A percentile compares a stretch with the other conserved stretches of the same genome.
Evolutionary conservation across 2,329 filamentous ascomycete genomes (phyloP).

Genomic region (Phoma sp.): DNA sequence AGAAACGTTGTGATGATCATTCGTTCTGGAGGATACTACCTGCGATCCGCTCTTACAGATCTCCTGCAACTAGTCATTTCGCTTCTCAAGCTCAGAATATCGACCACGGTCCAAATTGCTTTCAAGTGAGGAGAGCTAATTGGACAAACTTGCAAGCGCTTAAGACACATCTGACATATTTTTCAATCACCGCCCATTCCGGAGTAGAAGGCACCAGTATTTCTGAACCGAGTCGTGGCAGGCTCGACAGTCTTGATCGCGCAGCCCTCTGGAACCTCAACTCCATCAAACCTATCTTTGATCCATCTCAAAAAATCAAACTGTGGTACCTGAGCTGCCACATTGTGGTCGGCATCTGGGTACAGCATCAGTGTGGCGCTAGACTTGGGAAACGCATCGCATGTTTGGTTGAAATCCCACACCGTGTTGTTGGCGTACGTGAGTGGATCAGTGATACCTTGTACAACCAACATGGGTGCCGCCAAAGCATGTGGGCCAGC

Average conservation of each 20-base stretch:
- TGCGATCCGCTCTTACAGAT: background rate
- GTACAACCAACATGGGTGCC: slow-evolving; percentile 31
- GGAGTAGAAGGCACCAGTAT: slow-evolving; percentile 6
- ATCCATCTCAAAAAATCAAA: slow-evolving; percentile 25
- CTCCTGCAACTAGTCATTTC: background rate
- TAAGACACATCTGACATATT: background rate
- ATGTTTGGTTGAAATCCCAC: slow-evolving; percentile 31
- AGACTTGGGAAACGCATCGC: slow-evolving; percentile 18
- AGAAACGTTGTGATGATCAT: background rate
- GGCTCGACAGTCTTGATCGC: slow-evolving; percentile 15
- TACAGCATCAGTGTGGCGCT: slow-evolving; percentile 23
- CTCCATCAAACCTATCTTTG: slow-evolving; percentile 21
- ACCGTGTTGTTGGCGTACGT: slow-evolving; percentile 30
- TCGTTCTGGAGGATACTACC: background rate
- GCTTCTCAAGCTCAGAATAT: background rate
- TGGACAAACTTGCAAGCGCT: background rate
- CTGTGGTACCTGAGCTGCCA: slow-evolving; percentile 15
- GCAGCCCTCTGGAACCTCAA: slow-evolving; percentile 14
- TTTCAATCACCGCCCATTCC: background rate
- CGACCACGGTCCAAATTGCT: background rate
- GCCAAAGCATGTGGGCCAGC: slow-evolving; percentile 30
- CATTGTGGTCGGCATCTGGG: slow-evolving; percentile 26
- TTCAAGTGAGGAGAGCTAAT: background rate
- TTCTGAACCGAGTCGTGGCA: slow-evolving; percentile 13
- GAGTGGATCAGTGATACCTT: slow-evolving; percentile 20